Percentiles rank a stretch among this genome's conserved stretches.
Conservation (phyloP, 768 basidiomycete genomes). For the Lyophyllum semitale region DNA sequence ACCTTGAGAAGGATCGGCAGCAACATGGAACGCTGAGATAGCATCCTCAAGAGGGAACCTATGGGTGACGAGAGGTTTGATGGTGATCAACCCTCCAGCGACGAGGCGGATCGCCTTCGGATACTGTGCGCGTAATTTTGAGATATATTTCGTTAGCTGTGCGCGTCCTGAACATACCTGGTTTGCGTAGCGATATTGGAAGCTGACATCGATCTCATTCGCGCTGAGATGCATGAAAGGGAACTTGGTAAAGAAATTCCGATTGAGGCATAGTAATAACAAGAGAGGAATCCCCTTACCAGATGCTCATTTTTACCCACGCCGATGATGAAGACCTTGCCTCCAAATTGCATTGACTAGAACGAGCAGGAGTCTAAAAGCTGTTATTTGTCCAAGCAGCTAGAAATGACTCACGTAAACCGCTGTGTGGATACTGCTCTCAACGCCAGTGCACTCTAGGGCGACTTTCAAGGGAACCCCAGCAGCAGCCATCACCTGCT, state of each 20-base stretch:
- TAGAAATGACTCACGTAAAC: conserved; percentile 44
- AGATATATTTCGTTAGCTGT: neutral
- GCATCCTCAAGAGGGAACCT: conserved; percentile 73
- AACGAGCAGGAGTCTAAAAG: neutral
- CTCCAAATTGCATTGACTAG: conserved; percentile 65
- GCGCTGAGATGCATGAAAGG: conserved; percentile 75
- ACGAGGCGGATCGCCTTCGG: conserved; percentile 84
- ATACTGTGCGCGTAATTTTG: conserved; percentile 46
- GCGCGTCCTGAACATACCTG: conserved; percentile 37
- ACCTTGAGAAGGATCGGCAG: conserved; percentile 65
- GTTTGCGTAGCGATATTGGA: conserved; percentile 71
- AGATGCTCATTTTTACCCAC: conserved; percentile 65
- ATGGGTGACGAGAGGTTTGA: conserved; percentile 82
- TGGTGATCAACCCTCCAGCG: conserved; percentile 68
- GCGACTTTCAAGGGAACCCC: conserved; percentile 51
- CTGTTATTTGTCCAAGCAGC: neutral
- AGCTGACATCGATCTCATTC: conserved; percentile 68
- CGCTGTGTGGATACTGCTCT: conserved; percentile 62
- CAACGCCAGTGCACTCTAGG: conserved; percentile 66
- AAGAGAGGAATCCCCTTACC: conserved; percentile 31
- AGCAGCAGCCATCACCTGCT: conserved; percentile 52
- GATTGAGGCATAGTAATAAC: neutral
- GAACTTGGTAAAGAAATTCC: conserved; percentile 39
- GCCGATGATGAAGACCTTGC: conserved; percentile 71
- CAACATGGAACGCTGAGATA: conserved; percentile 76